These are phyloP conservation scores for Pulveroboletus sp. DNA, from an alignment of 768 basidiomycete genomes.

Conservation along the genomic window DNA sequence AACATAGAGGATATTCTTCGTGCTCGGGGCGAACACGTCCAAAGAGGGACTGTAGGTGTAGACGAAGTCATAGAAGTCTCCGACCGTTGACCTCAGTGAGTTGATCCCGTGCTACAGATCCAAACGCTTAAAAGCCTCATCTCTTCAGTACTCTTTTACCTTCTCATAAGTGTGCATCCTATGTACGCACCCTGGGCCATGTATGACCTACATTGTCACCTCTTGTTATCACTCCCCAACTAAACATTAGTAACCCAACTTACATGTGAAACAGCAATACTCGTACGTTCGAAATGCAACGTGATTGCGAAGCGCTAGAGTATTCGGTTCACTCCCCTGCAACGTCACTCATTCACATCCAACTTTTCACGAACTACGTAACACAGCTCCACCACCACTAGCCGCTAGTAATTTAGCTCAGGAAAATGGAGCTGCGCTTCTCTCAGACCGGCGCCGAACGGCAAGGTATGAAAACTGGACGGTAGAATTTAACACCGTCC, in stretches of 20 bases:
- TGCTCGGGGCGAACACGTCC: conserved; percentile 74
- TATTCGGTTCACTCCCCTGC: background rate
- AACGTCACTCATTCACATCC: background rate
- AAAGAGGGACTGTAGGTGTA: conserved; percentile 42
- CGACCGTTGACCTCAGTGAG: conserved; percentile 21
- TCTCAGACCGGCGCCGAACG: background rate
- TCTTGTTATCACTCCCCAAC: background rate
- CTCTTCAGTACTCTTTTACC: background rate
- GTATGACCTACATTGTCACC: conserved; percentile 7
- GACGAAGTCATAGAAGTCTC: conserved; percentile 54
- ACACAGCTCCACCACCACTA: conserved; percentile 16
- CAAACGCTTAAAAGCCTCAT: background rate
- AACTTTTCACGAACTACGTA: conserved; percentile 6
- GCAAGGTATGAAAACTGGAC: conserved; percentile 3
- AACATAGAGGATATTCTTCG: conserved; percentile 82
- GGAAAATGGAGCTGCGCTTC: background rate
- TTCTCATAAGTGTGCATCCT: background rate
- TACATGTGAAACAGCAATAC: background rate
- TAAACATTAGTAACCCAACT: background rate
- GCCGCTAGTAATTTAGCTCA: background rate
- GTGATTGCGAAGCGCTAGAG: background rate
- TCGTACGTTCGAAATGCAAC: background rate
- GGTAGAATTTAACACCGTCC: background rate
- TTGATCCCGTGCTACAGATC: background rate
- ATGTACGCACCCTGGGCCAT: background rate